Evolutionary conservation across 768 basidiomycete genomes (phyloP), one percentile per base, ranked within the genome.

Genomic region (Leccinum uliginosum): DNA sequence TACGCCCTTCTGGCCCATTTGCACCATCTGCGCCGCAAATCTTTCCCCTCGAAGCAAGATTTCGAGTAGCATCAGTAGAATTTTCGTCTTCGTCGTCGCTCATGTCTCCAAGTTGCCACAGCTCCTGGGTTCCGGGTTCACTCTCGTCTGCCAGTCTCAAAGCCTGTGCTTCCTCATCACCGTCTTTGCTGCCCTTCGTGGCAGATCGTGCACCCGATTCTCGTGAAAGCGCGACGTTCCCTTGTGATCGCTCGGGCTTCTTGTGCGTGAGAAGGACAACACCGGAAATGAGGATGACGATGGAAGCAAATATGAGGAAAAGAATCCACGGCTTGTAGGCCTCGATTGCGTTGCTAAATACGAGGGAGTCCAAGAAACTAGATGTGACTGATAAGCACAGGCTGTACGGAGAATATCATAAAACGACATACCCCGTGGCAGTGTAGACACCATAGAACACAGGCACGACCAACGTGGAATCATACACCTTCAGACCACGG

Each of bases 381-480:
- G 19, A 34, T 6, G 15, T 8, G 24, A 48, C 53, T 35, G 29
- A 53, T 67, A 15, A 64, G 45, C 55, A 52, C 10, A 51, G 35
- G 44, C 54, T 24, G 51, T 21, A 35, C 23, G 7, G 1, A 10
- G 26, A 32, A 27, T 21, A 19, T n/a, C 3, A 19, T 19, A 17
- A 52, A n/a, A n/a, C 3, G 35, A 73, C 80, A 46, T 68, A 90
- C 83, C 91, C 91, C 23, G 83, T 80, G 3, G 88, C 89, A 0
- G 92, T 94, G 67, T 94, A 95, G 10, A 93, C 85, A 10, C 93
- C 93, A 67, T 96, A 98, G 69, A 98, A 97, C 14, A 95, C 87
- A 0, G 96, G 95, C 0, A 97, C 94, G 17, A 97, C 93, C 1
- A 97, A 73, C 0, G 91, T 92, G 17, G 89, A 91, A 65, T 93